A percentile compares a stretch with the other conserved stretches of the same genome.
Evolutionary conservation across 768 basidiomycete genomes (phyloP).

Genomic region (Harrya chromipes): DNA sequence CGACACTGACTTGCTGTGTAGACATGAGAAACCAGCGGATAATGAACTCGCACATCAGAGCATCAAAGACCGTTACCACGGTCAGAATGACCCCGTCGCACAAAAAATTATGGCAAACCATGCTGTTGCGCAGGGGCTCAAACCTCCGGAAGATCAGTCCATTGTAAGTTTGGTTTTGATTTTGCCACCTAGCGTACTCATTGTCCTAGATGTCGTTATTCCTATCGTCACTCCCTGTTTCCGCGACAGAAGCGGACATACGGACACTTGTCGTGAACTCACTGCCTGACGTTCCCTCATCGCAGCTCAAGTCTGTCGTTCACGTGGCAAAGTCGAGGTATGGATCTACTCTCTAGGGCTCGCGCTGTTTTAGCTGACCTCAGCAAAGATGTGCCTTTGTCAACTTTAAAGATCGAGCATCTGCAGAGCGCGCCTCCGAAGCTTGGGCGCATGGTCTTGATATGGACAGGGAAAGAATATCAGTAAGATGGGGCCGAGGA

Average conservation of each 20-base stretch:
- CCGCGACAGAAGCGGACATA: slow-evolving; percentile 69
- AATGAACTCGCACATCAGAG: slow-evolving; percentile 88
- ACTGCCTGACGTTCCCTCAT: slow-evolving; percentile 58
- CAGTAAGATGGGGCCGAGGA: slow-evolving; percentile 89
- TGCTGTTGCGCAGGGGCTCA: slow-evolving; percentile 78
- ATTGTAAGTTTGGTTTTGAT: slow-evolving; percentile 56
- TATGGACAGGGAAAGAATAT: slow-evolving; percentile 68
- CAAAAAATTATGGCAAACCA: slow-evolving; percentile 80
- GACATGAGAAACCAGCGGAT: slow-evolving; percentile 86
- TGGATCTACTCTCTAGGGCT: slow-evolving; percentile 6
- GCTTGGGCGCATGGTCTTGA: slow-evolving; percentile 92
- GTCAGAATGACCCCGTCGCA: slow-evolving; percentile 90
- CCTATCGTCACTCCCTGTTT: slow-evolving; percentile 67
- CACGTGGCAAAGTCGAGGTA: slow-evolving; percentile 80
- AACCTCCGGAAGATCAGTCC: slow-evolving; percentile 82
- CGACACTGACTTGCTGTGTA: slow-evolving; percentile 24
- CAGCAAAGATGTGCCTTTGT: slow-evolving; percentile 83
- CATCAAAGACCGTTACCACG: slow-evolving; percentile 92
- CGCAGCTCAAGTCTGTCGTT: slow-evolving; percentile 78
- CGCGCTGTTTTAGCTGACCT: neutral
- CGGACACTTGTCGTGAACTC: slow-evolving; percentile 70
- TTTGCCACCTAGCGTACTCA: slow-evolving; percentile 2
- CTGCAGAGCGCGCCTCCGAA: slow-evolving; percentile 87
- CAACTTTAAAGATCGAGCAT: slow-evolving; percentile 79
- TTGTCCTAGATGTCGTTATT: slow-evolving; percentile 74